These are phyloP conservation scores for Calonectria fujianensis DNA, from an alignment of 2,329 filamentous ascomycete species.

Conservation along the genomic window DNA sequence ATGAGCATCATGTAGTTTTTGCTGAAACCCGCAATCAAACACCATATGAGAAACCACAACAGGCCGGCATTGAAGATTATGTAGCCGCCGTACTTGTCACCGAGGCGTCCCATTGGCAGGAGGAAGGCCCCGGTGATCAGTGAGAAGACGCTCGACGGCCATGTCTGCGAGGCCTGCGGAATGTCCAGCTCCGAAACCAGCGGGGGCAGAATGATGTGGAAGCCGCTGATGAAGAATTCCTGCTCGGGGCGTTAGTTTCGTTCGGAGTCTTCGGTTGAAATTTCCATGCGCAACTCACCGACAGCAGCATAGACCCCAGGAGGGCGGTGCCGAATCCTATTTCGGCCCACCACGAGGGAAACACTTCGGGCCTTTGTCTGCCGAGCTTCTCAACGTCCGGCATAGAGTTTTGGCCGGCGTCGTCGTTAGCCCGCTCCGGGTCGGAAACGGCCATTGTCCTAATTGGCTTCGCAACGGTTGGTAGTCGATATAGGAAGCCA, in stretches of 20 bases:
- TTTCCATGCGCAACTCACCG: slow-evolving; percentile 43
- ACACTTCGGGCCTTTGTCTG: slow-evolving; percentile 51
- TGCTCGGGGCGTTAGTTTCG: slow-evolving; percentile 14
- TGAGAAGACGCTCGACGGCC: slow-evolving; percentile 79
- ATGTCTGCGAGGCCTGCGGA: slow-evolving; percentile 76
- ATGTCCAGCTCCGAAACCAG: slow-evolving; percentile 78
- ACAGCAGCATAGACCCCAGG: slow-evolving; percentile 52
- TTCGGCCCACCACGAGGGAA: slow-evolving; percentile 52
- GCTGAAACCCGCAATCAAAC: slow-evolving; percentile 82
- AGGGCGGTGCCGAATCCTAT: slow-evolving; percentile 51
- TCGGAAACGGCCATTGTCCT: slow-evolving; percentile 42
- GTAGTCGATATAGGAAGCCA: background rate
- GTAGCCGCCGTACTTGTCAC: slow-evolving; percentile 79
- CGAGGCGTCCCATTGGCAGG: slow-evolving; percentile 77
- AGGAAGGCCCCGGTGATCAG: slow-evolving; percentile 74
- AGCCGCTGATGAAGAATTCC: slow-evolving; percentile 56
- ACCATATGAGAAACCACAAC: slow-evolving; percentile 81
- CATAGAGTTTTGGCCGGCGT: slow-evolving; percentile 33
- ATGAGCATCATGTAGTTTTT: slow-evolving; percentile 82
- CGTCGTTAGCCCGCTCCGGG: slow-evolving; percentile 42
- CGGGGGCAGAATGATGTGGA: slow-evolving; percentile 75
- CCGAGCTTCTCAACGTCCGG: slow-evolving; percentile 53
- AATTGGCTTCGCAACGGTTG: background rate
- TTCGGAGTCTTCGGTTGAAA: slow-evolving; percentile 17
- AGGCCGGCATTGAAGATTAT: slow-evolving; percentile 76